Base-by-base conservation (phyloP, 2,329 filamentous ascomycete species). In the Alternaria ethzedia region DNA sequence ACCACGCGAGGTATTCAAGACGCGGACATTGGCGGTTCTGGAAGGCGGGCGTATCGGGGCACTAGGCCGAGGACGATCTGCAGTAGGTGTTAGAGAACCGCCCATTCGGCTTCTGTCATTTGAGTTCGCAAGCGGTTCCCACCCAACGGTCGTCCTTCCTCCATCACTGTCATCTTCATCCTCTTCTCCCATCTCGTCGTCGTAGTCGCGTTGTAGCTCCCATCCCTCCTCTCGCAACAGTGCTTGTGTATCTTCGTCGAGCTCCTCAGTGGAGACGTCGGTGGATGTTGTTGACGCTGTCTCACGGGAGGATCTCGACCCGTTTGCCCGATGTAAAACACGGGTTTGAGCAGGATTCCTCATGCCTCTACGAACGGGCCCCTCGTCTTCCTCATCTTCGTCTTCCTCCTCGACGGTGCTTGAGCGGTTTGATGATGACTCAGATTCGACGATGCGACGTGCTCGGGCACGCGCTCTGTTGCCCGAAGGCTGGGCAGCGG, bases 71-170 rank as follows among this genome's bases (percentile, higher is more conserved):
- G 78, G 78, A 76, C 78, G 78, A 82, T 81, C 80, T 82, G 80
- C 78, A 81, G 79, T 80, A 81, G 80, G 79, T 79, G 80, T 82
- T 79, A 82, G 80, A 82, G 79, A 81, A 77, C 80, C 78, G 74
- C 75, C 76, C 75, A 79, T 79, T 78, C 79, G 79, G 71, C 74
- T 72, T 81, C 79, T 79, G 71, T 81, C 78, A 81, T 80, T 80
- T 73, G 79, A 80, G 76, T 77, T 81, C 79, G 79, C 75, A 74
- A 77, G 80, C 79, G 78, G 75, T 71, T 80, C 80, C 79, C 79
- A 82, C 80, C 80, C 80, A 78, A 82, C 79, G 67, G 79, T 81
- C 79, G 80, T 82, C 70, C 78, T 75, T 70, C 73, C 80, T 66
- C 79, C 79, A 76, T 82, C 80, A 66, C 80, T 82, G 61, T 81